Evolutionary conservation across 2,329 filamentous ascomycete genomes (phyloP).

Genomic region (Anisogramma anomala): DNA sequence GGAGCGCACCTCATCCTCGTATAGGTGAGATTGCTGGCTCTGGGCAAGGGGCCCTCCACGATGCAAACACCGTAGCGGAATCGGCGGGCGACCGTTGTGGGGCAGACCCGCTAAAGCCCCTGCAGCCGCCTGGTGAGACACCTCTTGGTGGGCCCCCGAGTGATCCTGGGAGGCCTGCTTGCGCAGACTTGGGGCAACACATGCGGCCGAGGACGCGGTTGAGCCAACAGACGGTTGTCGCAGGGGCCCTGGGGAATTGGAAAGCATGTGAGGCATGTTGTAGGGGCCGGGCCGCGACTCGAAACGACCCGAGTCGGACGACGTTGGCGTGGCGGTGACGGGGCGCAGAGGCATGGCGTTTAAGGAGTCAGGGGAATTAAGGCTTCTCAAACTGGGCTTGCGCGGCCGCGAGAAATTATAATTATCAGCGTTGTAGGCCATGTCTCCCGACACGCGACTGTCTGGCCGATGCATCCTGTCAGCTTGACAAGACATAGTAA

Average conservation of each 20-base stretch:
- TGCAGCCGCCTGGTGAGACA: constrained; percentile 14
- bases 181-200: constrained; percentile 7
- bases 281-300: constrained; percentile 5
- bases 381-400: constrained; percentile 37
- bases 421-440: constrained; percentile 27
- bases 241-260: constrained; percentile 1
- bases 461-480: constrained; percentile 22
- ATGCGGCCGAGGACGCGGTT: constrained; percentile 11
- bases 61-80: constrained; percentile 10
- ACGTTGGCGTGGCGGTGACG: constrained; percentile 9
- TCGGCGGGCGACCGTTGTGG: constrained; percentile 12
- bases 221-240: constrained; percentile 10
- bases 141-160: constrained; percentile 9
- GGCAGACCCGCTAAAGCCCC: constrained; percentile 12
- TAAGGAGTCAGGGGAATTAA: constrained; percentile 11
- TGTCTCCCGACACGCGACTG: constrained; percentile 18
- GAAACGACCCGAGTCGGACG: constrained; percentile 10
- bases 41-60: constrained; percentile 12
- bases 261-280: constrained; percentile 5
- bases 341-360: constrained; percentile 9
- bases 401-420: constrained; percentile 50
- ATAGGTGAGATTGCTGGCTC: constrained; percentile 28
- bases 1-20: constrained; percentile 40
- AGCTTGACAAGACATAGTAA: constrained; percentile 13
- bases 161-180: constrained; percentile 11